Percentiles rank a stretch among this genome's conserved stretches.
These are phyloP conservation scores for Sordaria brevicollis DNA, from an alignment of 495 filamentous ascomycete genomes.

Conservation along the genomic window DNA sequence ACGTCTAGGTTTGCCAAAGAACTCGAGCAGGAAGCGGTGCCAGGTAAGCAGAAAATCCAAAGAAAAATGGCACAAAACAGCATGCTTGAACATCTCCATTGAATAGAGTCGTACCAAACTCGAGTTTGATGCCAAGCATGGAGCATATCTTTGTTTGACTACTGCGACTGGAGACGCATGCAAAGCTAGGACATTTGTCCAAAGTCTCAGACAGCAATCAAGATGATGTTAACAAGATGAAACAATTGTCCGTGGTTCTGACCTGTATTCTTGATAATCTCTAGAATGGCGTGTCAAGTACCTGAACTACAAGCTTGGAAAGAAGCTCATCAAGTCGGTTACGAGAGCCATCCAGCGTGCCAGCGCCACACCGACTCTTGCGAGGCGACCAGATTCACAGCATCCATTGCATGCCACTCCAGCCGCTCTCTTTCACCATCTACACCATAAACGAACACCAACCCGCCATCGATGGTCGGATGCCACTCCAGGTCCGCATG, in stretches of 20 bases:
- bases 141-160: not conserved
- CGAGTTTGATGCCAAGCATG: not conserved
- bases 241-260: not conserved
- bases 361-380: constrained; percentile 38
- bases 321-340: constrained; percentile 81
- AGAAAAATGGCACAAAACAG: not conserved
- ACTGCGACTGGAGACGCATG: not conserved
- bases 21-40: constrained; percentile 76
- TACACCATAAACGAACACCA: not conserved
- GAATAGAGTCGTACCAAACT: not conserved
- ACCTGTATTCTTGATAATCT: not conserved
- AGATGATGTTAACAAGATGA: not conserved
- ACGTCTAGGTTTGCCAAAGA: constrained; percentile 52
- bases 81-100: not conserved
- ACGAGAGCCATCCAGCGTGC: constrained; percentile 58
- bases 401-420: constrained; percentile 13
- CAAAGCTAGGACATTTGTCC: not conserved
- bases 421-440: constrained; percentile 4
- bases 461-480: not conserved
- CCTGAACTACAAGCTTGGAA: constrained; percentile 85
- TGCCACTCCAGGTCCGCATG: not conserved
- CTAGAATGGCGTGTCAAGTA: constrained; percentile 85
- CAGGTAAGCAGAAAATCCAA: constrained; percentile 36
- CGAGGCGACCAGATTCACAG: constrained; percentile 9
- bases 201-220: not conserved